phyloP scores from a whole-genome alignment of 495 filamentous ascomycete genomes.

The Penicillium fimorum region DNA sequence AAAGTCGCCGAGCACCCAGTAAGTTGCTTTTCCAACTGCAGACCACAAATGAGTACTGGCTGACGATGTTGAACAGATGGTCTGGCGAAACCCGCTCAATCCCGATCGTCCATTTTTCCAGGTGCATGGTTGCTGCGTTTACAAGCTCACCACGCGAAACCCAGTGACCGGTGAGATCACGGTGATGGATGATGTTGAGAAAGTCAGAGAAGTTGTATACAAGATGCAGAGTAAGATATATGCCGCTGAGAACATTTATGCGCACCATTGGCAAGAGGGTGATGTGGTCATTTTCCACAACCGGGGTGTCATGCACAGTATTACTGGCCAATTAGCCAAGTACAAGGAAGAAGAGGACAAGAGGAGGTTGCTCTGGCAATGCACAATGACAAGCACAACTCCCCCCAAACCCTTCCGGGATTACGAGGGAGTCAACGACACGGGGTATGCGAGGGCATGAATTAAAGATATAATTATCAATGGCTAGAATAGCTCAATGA shows the following conservation, averaged over 20 bases:
- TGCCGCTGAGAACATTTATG: slow-evolving; percentile 16
- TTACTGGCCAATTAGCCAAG: slow-evolving; percentile 15
- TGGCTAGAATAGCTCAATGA: neutral
- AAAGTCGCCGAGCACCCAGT: slow-evolving; percentile 17
- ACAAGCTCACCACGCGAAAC: slow-evolving; percentile 14
- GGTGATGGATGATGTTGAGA: slow-evolving; percentile 17
- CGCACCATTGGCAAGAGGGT: slow-evolving; percentile 15
- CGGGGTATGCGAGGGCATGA: slow-evolving; percentile 6
- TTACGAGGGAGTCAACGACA: slow-evolving; percentile 13
- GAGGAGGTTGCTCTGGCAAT: slow-evolving; percentile 14
- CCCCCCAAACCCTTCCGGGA: slow-evolving; percentile 11
- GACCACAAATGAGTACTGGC: no score
- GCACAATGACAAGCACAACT: slow-evolving; percentile 15
- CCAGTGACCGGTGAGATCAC: slow-evolving; percentile 13
- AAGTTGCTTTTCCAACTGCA: neutral
- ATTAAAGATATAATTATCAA: neutral
- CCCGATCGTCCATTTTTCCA: slow-evolving; percentile 16
- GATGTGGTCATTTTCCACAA: slow-evolving; percentile 21
- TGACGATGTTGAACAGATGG: slow-evolving; percentile 6
- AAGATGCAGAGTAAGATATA: slow-evolving; percentile 21
- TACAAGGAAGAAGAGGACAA: slow-evolving; percentile 16
- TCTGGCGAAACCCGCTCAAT: slow-evolving; percentile 16
- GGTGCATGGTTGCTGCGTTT: slow-evolving; percentile 18
- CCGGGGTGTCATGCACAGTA: slow-evolving; percentile 20
- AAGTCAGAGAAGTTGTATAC: slow-evolving; percentile 14